These are phyloP conservation scores for Zygosaccharomyces pseudorouxii DNA, from an alignment of 805 yeast genomes.

Conservation along the genomic window DNA sequence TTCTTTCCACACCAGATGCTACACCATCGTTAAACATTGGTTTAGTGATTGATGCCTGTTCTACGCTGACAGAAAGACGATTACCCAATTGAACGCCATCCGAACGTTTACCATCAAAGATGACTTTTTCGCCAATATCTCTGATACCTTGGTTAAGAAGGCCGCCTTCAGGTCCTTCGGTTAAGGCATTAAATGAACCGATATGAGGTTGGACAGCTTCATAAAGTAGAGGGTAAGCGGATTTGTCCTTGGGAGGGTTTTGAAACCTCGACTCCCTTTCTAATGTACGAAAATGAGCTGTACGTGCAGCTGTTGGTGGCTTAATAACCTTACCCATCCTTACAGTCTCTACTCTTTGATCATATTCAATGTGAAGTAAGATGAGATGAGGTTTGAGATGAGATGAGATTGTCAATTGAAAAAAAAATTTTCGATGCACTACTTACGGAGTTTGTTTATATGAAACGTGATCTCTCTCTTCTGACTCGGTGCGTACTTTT, in stretches of 20 bases:
- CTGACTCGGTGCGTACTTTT: not conserved
- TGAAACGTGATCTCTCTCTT: not conserved
- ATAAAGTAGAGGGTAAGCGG: conserved; percentile 72
- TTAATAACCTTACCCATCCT: conserved; percentile 33
- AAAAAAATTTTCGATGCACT: conserved; percentile 12
- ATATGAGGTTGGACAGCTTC: conserved; percentile 95
- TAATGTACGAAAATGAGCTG: conserved; percentile 57
- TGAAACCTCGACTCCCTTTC: conserved; percentile 82
- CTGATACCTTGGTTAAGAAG: conserved; percentile 76
- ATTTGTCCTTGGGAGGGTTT: conserved; percentile 83
- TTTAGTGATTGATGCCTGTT: conserved; percentile 78
- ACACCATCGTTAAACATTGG: conserved; percentile 59
- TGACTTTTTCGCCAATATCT: conserved; percentile 82
- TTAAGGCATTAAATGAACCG: conserved; percentile 92
- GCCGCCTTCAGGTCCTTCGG: conserved; percentile 85
- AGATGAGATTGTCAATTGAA: conserved; percentile 1
- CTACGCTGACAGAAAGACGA: conserved; percentile 79
- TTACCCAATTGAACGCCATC: conserved; percentile 65
- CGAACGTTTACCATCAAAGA: conserved; percentile 59
- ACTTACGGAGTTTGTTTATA: not conserved
- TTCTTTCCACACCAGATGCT: conserved; percentile 66
- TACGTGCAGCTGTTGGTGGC: conserved; percentile 32
- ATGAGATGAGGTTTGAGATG: conserved; percentile 1
- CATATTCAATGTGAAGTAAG: not conserved
- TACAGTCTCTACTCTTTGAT: not conserved